phyloP scores from a whole-genome alignment of 371 early-diverging fungal species.

The Mortierella sp. region DNA sequence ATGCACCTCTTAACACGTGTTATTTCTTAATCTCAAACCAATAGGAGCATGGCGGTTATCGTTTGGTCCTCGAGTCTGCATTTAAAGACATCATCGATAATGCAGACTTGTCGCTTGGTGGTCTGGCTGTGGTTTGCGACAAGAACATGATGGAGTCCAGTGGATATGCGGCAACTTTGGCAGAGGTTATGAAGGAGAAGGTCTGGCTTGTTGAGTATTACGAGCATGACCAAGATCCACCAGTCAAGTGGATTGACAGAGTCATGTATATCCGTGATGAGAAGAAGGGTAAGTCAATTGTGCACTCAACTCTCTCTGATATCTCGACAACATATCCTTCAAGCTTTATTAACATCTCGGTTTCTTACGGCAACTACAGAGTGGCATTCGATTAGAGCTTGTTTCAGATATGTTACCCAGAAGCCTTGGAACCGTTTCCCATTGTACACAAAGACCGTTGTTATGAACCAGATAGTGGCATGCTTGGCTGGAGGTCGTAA shows the following conservation, averaged over 20 bases:
- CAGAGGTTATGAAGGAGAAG: conserved; percentile 85
- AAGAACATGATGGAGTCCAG: conserved; percentile 94
- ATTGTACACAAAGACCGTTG: conserved; percentile 83
- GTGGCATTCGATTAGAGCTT: conserved; percentile 92
- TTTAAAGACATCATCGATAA: conserved; percentile 80
- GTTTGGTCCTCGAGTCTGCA: conserved; percentile 82
- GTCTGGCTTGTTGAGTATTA: conserved; percentile 92
- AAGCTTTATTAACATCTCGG: neutral
- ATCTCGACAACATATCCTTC: neutral
- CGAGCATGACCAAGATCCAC: conserved; percentile 82
- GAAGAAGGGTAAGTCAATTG: conserved; percentile 60
- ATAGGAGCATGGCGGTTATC: conserved; percentile 80
- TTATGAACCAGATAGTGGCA: conserved; percentile 90
- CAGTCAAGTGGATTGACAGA: conserved; percentile 86
- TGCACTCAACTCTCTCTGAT: neutral
- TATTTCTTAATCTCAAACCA: neutral
- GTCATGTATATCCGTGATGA: conserved; percentile 83
- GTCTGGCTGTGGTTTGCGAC: conserved; percentile 89
- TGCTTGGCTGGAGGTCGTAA: conserved; percentile 95
- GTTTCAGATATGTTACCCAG: conserved; percentile 94
- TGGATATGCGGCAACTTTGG: conserved; percentile 92
- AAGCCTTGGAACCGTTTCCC: conserved; percentile 96
- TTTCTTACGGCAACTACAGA: conserved; percentile 39
- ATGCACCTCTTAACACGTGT: neutral
- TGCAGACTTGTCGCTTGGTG: conserved; percentile 81